Evolutionary conservation across 805 yeast genomes (phyloP).

Genomic region (Lipomyces chichibuensis): DNA sequence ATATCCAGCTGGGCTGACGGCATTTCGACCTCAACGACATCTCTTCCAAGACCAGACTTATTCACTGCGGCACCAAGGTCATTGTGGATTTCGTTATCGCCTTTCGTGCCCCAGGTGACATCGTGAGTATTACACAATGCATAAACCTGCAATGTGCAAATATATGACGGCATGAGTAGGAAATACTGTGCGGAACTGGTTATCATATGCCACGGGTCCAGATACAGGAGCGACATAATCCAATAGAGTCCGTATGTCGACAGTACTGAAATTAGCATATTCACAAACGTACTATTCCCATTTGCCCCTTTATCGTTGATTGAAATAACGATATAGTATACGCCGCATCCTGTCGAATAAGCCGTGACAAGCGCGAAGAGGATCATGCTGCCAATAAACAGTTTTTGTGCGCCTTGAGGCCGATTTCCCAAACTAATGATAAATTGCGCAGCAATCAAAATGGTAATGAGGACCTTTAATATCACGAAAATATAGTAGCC

Average conservation of each 20-base stretch:
- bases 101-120: slow-evolving; percentile 99
- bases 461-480: slow-evolving; percentile 80
- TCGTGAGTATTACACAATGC: slow-evolving; percentile 98
- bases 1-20: slow-evolving; percentile 72
- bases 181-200: slow-evolving; percentile 89
- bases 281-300: slow-evolving; percentile 56
- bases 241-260: slow-evolving; percentile 92
- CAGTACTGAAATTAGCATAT: slow-evolving; percentile 78
- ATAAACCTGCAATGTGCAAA: slow-evolving; percentile 89
- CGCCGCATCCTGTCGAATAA: slow-evolving; percentile 80
- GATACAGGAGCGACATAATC: slow-evolving; percentile 76
- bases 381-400: slow-evolving; percentile 73
- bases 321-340: slow-evolving; percentile 71
- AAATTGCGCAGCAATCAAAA: slow-evolving; percentile 83
- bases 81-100: slow-evolving; percentile 74
- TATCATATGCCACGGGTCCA: slow-evolving; percentile 96
- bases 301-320: slow-evolving; percentile 45
- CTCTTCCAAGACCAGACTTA: slow-evolving; percentile 73
- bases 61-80: slow-evolving; percentile 81
- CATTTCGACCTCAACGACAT: slow-evolving; percentile 78
- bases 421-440: slow-evolving; percentile 95
- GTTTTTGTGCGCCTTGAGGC: slow-evolving; percentile 76
- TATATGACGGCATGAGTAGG: slow-evolving; percentile 84
- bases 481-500: slow-evolving; percentile 81
- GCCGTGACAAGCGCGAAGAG: slow-evolving; percentile 76